Base-by-base conservation (phyloP, 129 eudicot species). In the Centrapalus pauciflorus region DNA sequence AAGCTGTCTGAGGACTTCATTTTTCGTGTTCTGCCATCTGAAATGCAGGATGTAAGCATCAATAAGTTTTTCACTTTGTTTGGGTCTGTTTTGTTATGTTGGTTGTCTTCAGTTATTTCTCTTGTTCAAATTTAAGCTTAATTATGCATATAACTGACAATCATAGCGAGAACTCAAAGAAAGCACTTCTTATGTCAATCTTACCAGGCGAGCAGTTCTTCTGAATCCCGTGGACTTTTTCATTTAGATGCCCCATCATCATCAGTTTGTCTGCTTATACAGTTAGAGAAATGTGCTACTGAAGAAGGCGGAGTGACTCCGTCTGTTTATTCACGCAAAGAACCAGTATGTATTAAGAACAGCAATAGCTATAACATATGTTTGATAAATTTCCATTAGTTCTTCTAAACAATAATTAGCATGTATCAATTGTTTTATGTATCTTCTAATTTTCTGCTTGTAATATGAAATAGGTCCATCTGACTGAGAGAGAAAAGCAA, bases 261-360 rank as follows among this genome's bases (percentile, higher is more conserved):
- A 69, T 89, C 99, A 56, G 71, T 94, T 49, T 89, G 97, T 61
- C 78, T 94, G 75, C 88, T 94, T 66, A 80, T 94, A 62, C 99
- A 94, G 86, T 81, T 94, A 63, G 99, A 94, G 76, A 94, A 94
- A 79, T 88, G 95, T 80, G 99, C 95, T 43, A 84, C 97, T 55
- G 99, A 94, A 84, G 99, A 94, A 84, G 97, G 97, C 5, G 99
- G 99, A 37, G 88, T 89, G 35, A 80, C 97, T 58, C 82, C 99
- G 50, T 89, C 97, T 51, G 95, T 94, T 71, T 94, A 94, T 72
- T 89, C 97, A 32, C 95, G 97, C 27, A 94, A 94, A 79, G 99
- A 94, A 79, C 99, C 99, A 11, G 99, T 94, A 78, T 55, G 96
- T 40, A 45, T 48, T 9, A 13, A 9, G 59, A 14, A 54, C 67